These are phyloP conservation scores for Wickerhamomyces bisporus DNA, from an alignment of 805 yeast genomes.

Conservation along the genomic window DNA sequence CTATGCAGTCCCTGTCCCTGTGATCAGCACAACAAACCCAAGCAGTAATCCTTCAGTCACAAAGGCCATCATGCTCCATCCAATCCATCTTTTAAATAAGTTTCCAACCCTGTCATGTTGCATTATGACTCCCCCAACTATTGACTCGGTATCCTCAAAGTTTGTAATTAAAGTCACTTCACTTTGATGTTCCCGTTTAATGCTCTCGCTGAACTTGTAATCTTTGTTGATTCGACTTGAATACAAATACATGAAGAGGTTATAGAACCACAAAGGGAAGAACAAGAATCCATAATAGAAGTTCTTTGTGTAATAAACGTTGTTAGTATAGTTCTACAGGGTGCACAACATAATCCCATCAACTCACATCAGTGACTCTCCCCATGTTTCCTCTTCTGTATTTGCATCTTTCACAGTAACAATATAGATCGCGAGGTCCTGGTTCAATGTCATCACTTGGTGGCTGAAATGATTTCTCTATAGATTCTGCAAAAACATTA, in stretches of 20 bases:
- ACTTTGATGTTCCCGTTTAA: constrained; percentile 9
- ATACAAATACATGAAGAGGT: constrained; percentile 6
- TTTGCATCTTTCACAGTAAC: constrained; percentile 19
- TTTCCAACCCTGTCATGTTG: constrained; percentile 9
- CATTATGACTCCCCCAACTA: constrained; percentile 8
- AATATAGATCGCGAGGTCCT: constrained; percentile 11
- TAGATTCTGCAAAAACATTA: no score
- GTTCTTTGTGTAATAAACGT: constrained; percentile 13
- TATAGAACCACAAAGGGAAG: constrained; percentile 18
- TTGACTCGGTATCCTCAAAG: constrained; percentile 7
- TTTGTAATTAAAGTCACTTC: constrained; percentile 10
- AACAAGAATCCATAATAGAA: constrained; percentile 18
- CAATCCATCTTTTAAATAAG: constrained; percentile 12
- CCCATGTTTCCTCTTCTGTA: constrained; percentile 9
- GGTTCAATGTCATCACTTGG: constrained; percentile 2
- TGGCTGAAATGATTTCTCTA: not conserved
- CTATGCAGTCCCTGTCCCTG: no score
- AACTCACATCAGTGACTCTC: constrained; percentile 14
- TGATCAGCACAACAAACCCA: constrained; percentile 2
- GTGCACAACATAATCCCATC: no score
- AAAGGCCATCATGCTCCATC: constrained; percentile 17
- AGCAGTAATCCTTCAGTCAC: not conserved
- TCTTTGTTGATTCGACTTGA: constrained; percentile 2
- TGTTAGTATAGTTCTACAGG: no score
- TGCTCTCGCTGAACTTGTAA: constrained; percentile 16